Percentiles rank a stretch among this genome's conserved stretches.
phyloP scores from a whole-genome alignment of 768 basidiomycete species.

The Phaffia australis region DNA sequence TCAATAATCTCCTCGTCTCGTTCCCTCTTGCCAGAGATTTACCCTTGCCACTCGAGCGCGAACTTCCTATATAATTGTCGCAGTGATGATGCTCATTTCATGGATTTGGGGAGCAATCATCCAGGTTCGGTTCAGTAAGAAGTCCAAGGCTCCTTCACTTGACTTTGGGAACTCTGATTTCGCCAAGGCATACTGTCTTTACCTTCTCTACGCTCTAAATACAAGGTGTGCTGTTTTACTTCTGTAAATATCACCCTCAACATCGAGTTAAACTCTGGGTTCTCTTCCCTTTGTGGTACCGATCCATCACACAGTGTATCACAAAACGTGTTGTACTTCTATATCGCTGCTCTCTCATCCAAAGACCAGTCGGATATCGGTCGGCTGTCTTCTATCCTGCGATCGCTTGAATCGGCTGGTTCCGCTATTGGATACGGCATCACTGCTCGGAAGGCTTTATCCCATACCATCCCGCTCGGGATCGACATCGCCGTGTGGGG shows the following conservation, averaged over 20 bases:
- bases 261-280: not conserved
- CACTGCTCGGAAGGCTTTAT: constrained; percentile 19
- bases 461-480: constrained; percentile 22
- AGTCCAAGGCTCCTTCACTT: not conserved
- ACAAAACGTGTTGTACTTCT: constrained; percentile 15
- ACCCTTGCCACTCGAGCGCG: constrained; percentile 18
- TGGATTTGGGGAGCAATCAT: constrained; percentile 25
- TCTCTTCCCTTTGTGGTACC: not conserved
- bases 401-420: constrained; percentile 22
- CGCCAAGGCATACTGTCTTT: constrained; percentile 10
- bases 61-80: constrained; percentile 7
- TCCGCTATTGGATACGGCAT: constrained; percentile 24
- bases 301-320: not conserved
- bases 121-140: constrained; percentile 14
- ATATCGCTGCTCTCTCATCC: constrained; percentile 11
- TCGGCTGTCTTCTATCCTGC: constrained; percentile 26
- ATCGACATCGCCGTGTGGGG: constrained; percentile 26
- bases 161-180: constrained; percentile 18
- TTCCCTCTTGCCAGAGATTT: constrained; percentile 6
- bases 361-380: constrained; percentile 22
- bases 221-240: constrained; percentile 3
- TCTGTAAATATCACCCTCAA: too few relatives aligned
- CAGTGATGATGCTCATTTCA: constrained; percentile 4
- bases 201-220: constrained; percentile 11
- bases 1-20: too few relatives aligned